Evolutionary conservation across 2,329 filamentous ascomycete genomes (phyloP), one percentile per base, ranked within the genome.

Genomic region (Gremmenia infestans): DNA sequence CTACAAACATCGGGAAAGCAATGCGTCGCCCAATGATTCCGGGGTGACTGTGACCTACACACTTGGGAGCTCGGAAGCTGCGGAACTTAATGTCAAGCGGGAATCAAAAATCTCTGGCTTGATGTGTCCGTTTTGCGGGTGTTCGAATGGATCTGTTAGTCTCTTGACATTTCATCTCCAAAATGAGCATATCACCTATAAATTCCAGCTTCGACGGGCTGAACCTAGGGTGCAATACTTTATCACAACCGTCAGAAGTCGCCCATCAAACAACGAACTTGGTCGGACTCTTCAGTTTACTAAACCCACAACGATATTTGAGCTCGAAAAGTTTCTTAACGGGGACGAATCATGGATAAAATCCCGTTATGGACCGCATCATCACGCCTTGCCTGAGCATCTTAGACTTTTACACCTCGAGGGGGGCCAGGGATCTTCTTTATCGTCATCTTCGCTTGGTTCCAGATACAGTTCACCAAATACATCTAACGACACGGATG

Each of bases 271-370:
- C 69, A 68, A 35, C 69, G 70, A 0, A 74, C 11, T 22, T 19
- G 12, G 5, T 12, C 42, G 70, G 58, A 72, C 72, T 2, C 73
- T 74, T 48, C 72, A 78, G 56, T 70, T 81, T 2, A 72, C 72
- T 2, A 72, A 70, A 15, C 71, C 78, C 2, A 68, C 68, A 2
- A 74, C 74, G 55, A 68, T 74, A 0, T 76, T 81, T 22, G 72
- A 77, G 53, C 60, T 81, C 42, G 72, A 76, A 19, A 73, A 72
- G 19, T 74, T 72, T 53, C 60, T 76, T 15, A 67, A 71, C 2
- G 77, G 77, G 8, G 77, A 82, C 57, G 67, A 75, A 11, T 74
- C 76, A 1, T 81, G 76, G 75, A 59, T 73, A 5, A 72, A 67
- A 15, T 72, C 72, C 6, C 74, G 78, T 3, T 65, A 76, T 40